Percentiles rank a stretch among this genome's conserved stretches.
These are phyloP conservation scores for Wallacemonas sp. DNA, from an alignment of 208 protist species.

Conservation along the genomic window DNA sequence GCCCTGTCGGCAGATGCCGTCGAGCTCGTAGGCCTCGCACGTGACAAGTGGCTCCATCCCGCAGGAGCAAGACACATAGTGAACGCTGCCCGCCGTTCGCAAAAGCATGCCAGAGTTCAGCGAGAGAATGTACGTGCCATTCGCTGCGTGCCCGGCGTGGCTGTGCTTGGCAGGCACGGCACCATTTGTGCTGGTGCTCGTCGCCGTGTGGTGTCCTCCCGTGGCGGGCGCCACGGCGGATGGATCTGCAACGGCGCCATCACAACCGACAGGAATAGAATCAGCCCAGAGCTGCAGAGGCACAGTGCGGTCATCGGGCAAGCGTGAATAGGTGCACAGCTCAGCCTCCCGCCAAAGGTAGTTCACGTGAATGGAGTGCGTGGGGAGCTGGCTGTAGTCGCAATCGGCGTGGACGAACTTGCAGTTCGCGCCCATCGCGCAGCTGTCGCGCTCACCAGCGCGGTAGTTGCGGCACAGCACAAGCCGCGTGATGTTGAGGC, in stretches of 20 bases:
- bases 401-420: slow-evolving; percentile 55
- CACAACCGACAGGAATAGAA: neutral
- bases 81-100: neutral
- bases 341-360: slow-evolving; percentile 37
- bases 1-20: slow-evolving; percentile 39
- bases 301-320: slow-evolving; percentile 17
- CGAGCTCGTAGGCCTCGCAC: slow-evolving; percentile 41
- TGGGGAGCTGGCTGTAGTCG: slow-evolving; percentile 24
- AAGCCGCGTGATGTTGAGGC: slow-evolving; percentile 51
- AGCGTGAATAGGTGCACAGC: slow-evolving; percentile 34
- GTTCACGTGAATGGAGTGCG: slow-evolving; percentile 47
- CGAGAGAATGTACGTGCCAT: neutral
- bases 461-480: slow-evolving; percentile 52
- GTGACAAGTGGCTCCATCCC: slow-evolving; percentile 15
- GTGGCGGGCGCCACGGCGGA: neutral
- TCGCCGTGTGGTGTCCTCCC: neutral
- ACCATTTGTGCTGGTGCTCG: neutral
- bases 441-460: slow-evolving; percentile 25
- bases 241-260: slow-evolving; percentile 17
- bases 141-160: neutral
- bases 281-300: slow-evolving; percentile 7
- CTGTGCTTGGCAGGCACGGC: neutral
- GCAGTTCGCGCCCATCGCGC: slow-evolving; percentile 36
- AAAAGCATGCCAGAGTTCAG: neutral
- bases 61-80: neutral